Evolutionary conservation across 768 basidiomycete species (phyloP).

Genomic region (Suillus weaverae): DNA sequence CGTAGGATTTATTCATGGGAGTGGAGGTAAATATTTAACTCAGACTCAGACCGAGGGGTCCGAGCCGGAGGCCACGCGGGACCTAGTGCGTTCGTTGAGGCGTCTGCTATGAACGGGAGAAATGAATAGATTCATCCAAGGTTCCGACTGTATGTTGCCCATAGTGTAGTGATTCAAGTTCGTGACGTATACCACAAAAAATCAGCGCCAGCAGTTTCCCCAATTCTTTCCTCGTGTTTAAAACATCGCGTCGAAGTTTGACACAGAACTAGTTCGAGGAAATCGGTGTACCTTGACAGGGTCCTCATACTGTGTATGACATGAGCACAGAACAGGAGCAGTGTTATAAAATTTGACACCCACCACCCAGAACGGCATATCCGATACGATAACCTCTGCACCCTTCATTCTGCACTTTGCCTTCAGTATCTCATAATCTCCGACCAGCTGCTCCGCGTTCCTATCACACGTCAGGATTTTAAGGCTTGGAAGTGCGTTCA

Average conservation of each 20-base stretch:
- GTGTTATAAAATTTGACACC: conserved; percentile 18
- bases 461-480: conserved; percentile 38
- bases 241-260: conserved; percentile 40
- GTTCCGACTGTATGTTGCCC: not conserved
- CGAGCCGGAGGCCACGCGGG: not conserved
- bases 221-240: not conserved
- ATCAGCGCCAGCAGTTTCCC: not conserved
- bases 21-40: not conserved
- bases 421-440: conserved; percentile 25
- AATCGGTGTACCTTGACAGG: conserved; percentile 36
- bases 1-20: not conserved
- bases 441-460: conserved; percentile 16
- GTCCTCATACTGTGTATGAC: conserved; percentile 36
- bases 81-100: not conserved
- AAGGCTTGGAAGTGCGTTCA: conserved; percentile 35
- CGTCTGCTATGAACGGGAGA: not conserved
- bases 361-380: conserved; percentile 37
- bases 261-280: conserved; percentile 38
- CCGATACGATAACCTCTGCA: conserved; percentile 22
- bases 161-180: not conserved
- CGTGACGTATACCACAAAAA: not conserved
- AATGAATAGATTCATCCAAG: not conserved
- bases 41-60: not conserved
- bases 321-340: not conserved
- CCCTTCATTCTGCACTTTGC: conserved; percentile 31